Evolutionary conservation across 2,329 filamentous ascomycete species (phyloP), one percentile per base, ranked within the genome.

Genomic region (Calonectria hawksworthii): DNA sequence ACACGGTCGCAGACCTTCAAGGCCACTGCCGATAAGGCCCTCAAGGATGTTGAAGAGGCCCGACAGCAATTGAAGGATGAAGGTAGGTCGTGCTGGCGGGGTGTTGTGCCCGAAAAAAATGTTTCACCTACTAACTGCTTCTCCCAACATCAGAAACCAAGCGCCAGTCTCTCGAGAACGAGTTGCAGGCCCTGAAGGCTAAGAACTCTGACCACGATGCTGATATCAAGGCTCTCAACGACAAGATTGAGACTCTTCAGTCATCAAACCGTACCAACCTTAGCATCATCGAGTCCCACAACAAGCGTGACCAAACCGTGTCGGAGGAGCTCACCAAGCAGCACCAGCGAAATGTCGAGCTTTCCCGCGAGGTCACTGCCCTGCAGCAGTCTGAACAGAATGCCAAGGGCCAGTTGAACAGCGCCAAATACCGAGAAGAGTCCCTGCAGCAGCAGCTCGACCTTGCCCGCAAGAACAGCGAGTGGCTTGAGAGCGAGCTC

Each of bases 401-500:
- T 54, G 93, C 96, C 30, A 95, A 96, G 83, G 95, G 95, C 32
- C 92, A 94, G 30, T 92, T 94, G 2, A 95, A 93, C 51, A 95
- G 92, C 73, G 93, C 96, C 76, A 98, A 96, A 81, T 98, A 98
- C 88, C 93, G 95, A 77, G 96, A 98, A 84, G 95, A 98, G 82
- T 94, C 93, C 36, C 88, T 99, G 16, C 93, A 97, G 84, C 96
- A 98, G 84, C 96, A 99, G 84, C 90, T 99, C 44, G 95, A 98
- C 52, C 89, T 98, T 71, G 92, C 96, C 23, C 96, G 95, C 83
- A 94, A 94, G 81, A 98, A 96, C 86, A 95, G 95, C 77, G 96
- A 99, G 80, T 99, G 96, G 94, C 94, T 97, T 71, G 95, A 98
- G 82, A 93, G 90, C 52, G 97, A 99, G 84, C 90, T 99, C 28